Base-by-base conservation (phyloP, 768 basidiomycete species). In the Wakefieldia striispora region DNA sequence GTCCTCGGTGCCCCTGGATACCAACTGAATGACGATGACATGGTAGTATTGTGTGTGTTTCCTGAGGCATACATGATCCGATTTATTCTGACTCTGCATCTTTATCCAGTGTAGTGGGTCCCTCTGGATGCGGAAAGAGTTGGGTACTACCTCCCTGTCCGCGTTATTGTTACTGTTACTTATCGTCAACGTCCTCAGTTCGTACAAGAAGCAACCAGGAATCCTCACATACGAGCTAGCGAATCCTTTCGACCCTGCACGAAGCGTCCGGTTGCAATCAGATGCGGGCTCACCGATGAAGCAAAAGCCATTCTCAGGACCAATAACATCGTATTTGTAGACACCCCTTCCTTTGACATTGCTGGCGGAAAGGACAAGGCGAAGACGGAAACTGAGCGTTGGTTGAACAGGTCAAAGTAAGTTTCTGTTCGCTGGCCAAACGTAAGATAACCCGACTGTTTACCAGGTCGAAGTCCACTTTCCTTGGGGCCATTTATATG, bases 21-120 rank as follows among this genome's bases (percentile, higher is more conserved):
- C 4, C 13, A 43, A 9, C 20, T 56, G 12, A 29, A 6, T 13
- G 14, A n/a, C 1, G 50, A 60, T 14, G 59, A 61, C 19, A 44
- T 61, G 9, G 56, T 51, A 10, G 53, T 61, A 29, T 61, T 61
- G 60, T 61, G 8, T 24, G 61, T 50, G 61, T 50, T 26, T 42
- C 20, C 16, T 20, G 29, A n/a, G 16, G 13, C 1, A 3, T 14
- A 9, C 20, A n/a, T n/a, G n/a, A n/a, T 14, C 13, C 4, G 9
- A 12, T 24, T 16, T 12, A 27, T 17, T 34, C 42, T 60, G 17
- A 60, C 42, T 37, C 17, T n/a, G 7, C 17, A n/a, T 35, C 6
- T 35, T 19, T 7, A 19, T 39, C 10, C 20, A 63, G 61, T 31
- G 16, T 57, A 7, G 46, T 60, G 1, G 59, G 60, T 11, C 60